Evolutionary conservation across 1,139 yeast genomes (phyloP).

Genomic region (Suzukiozyma palmioleophila): DNA sequence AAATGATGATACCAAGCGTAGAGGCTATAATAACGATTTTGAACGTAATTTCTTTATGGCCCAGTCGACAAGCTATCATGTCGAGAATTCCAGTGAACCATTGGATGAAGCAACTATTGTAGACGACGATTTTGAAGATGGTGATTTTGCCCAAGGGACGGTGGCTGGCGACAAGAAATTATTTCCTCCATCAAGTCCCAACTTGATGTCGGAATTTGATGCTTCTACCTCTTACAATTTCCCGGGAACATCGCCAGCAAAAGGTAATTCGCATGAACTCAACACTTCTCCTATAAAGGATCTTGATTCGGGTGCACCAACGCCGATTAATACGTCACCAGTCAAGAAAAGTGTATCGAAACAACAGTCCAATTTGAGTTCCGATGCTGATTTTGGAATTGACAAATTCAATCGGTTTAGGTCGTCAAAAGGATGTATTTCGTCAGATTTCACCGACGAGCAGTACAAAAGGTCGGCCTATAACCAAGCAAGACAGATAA

Average conservation of each 20-base stretch:
- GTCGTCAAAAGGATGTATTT: slow-evolving; percentile 23
- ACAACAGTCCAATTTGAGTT: slow-evolving; percentile 8
- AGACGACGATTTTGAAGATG: slow-evolving; percentile 15
- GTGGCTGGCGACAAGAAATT: slow-evolving; percentile 2
- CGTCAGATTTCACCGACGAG: slow-evolving; percentile 22
- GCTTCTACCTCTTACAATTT: slow-evolving; percentile 16
- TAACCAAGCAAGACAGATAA: slow-evolving; percentile 27
- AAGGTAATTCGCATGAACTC: not conserved
- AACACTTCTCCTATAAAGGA: slow-evolving; percentile 2
- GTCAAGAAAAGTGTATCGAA: not conserved
- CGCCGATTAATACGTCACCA: not conserved
- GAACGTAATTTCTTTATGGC: not conserved
- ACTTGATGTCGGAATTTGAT: slow-evolving; percentile 26
- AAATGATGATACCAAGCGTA: slow-evolving; percentile 39
- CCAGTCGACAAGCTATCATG: slow-evolving; percentile 7
- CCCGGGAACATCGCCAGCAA: slow-evolving; percentile 1
- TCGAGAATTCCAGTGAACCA: slow-evolving; percentile 11
- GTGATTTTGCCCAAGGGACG: slow-evolving; percentile 4
- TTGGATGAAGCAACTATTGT: slow-evolving; percentile 15
- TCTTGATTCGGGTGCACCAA: not conserved
- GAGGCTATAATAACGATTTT: slow-evolving; percentile 18
- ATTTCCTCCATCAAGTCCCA: slow-evolving; percentile 34
- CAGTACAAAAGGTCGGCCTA: slow-evolving; percentile 10
- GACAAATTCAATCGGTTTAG: slow-evolving; percentile 41
- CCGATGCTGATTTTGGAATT: slow-evolving; percentile 46